phyloP scores from a whole-genome alignment of 2,329 filamentous ascomycete species.

The Penicillium polonicum region DNA sequence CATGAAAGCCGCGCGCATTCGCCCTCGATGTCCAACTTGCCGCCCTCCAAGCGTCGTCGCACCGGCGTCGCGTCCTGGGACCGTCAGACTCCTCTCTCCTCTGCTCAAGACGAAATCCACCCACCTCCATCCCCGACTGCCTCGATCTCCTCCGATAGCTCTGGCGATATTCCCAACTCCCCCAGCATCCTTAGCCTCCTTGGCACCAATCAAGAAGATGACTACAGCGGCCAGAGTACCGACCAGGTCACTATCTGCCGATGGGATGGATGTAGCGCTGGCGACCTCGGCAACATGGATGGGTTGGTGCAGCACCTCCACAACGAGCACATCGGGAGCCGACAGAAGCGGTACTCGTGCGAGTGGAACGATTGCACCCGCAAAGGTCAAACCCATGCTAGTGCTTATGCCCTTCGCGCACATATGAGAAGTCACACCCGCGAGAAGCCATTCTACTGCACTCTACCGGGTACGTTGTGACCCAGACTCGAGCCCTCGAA shows the following conservation, averaged over 20 bases:
- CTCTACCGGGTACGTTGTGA: conserved; percentile 70
- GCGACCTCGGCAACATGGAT: conserved; percentile 78
- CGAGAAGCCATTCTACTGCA: conserved; percentile 98
- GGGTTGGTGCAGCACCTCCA: conserved; percentile 80
- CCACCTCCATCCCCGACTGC: conserved; percentile 54
- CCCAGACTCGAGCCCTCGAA: background rate
- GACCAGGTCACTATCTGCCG: conserved; percentile 76
- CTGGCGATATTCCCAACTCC: conserved; percentile 76
- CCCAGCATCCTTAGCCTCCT: conserved; percentile 53
- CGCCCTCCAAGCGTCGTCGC: conserved; percentile 51
- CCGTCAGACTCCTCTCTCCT: conserved; percentile 52
- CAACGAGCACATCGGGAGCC: conserved; percentile 87
- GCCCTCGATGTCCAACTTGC: conserved; percentile 41
- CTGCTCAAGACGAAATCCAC: conserved; percentile 39
- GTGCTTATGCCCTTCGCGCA: conserved; percentile 90
- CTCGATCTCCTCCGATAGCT: conserved; percentile 86
- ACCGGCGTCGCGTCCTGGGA: conserved; percentile 47
- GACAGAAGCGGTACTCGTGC: conserved; percentile 97
- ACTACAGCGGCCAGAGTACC: conserved; percentile 69
- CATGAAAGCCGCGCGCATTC: conserved; percentile 51
- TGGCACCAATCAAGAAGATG: conserved; percentile 47
- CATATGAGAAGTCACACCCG: conserved; percentile 98
- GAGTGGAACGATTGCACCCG: conserved; percentile 89
- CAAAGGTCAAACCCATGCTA: conserved; percentile 89
- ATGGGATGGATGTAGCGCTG: conserved; percentile 72